phyloP scores from a whole-genome alignment of 805 yeast species.

The Starmerella cellae region DNA sequence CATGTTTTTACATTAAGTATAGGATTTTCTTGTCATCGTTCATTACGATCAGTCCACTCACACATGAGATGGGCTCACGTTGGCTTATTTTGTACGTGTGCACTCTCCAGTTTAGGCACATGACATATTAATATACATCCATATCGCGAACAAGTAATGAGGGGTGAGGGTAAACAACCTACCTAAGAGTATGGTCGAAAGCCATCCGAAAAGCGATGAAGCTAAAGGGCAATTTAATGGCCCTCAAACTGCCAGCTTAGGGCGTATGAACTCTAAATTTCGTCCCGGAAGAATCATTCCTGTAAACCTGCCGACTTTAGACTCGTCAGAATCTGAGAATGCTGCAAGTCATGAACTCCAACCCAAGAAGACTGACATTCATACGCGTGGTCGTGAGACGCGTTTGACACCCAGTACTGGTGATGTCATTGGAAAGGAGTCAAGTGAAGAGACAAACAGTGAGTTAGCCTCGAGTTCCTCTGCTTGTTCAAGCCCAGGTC shows the following conservation, averaged over 20 bases:
- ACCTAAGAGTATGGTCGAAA: not conserved
- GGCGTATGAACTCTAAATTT: not conserved
- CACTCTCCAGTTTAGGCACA: too few species aligned
- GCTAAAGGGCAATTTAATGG: not conserved
- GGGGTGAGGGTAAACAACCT: not conserved
- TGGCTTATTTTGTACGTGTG: too few species aligned
- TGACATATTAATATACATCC: too few species aligned
- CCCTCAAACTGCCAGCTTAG: not conserved
- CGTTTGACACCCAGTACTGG: not conserved
- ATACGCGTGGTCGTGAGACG: not conserved
- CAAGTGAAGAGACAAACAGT: not conserved
- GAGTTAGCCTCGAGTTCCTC: not conserved
- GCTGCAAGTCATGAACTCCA: not conserved
- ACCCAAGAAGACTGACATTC: not conserved
- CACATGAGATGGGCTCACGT: too few species aligned
- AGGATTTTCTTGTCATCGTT: too few species aligned
- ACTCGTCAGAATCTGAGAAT: not conserved
- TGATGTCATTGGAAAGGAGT: not conserved
- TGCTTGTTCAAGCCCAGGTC: not conserved
- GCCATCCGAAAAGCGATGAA: not conserved
- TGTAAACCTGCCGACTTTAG: not conserved
- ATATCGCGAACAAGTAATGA: too few species aligned
- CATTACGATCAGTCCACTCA: too few species aligned
- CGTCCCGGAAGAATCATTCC: constrained; percentile 2
- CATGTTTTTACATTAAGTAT: too few species aligned